Evolutionary conservation across 148 eudicot species (phyloP).

Genomic region (Salicornia ramosissima): DNA sequence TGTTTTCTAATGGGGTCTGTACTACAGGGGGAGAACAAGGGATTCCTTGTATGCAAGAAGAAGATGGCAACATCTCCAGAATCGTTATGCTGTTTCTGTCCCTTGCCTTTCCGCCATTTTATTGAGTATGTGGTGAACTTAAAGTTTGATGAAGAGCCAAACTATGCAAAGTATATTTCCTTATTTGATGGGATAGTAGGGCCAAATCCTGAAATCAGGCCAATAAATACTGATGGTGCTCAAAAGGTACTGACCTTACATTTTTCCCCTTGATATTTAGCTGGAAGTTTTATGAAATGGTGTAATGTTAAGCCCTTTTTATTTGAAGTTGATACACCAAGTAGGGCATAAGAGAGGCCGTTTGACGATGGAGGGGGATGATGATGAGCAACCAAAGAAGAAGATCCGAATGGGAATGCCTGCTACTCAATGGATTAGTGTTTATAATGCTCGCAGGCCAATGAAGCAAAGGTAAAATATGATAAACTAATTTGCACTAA

Average conservation of each 20-base stretch:
- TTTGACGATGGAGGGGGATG: conserved; percentile 62
- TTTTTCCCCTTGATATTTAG: background rate
- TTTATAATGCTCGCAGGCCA: conserved; percentile 84
- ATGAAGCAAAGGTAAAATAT: conserved; percentile 91
- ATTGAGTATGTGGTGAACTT: conserved; percentile 83
- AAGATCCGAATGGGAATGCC: conserved; percentile 88
- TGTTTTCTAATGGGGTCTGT: conserved; percentile 10
- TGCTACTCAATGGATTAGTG: conserved; percentile 94
- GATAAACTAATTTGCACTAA: too few species aligned
- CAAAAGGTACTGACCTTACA: conserved; percentile 55
- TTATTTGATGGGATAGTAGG: conserved; percentile 94
- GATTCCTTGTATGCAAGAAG: conserved; percentile 91
- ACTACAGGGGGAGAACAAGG: conserved; percentile 85
- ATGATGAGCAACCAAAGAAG: conserved; percentile 88
- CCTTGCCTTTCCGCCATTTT: conserved; percentile 69
- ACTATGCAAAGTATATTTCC: conserved; percentile 80
- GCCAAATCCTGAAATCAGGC: conserved; percentile 87
- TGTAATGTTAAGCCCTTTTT: background rate
- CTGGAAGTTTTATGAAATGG: background rate
- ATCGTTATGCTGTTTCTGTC: conserved; percentile 70
- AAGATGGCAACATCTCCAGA: conserved; percentile 97
- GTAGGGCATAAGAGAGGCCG: conserved; percentile 97
- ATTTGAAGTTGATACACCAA: conserved; percentile 61
- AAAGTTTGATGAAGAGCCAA: conserved; percentile 91
- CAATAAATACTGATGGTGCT: conserved; percentile 97